A percentile compares a stretch with the other conserved stretches of the same genome.
phyloP scores from a whole-genome alignment of 2,329 filamentous ascomycete genomes.

The Cercospora zeae-maydis region DNA sequence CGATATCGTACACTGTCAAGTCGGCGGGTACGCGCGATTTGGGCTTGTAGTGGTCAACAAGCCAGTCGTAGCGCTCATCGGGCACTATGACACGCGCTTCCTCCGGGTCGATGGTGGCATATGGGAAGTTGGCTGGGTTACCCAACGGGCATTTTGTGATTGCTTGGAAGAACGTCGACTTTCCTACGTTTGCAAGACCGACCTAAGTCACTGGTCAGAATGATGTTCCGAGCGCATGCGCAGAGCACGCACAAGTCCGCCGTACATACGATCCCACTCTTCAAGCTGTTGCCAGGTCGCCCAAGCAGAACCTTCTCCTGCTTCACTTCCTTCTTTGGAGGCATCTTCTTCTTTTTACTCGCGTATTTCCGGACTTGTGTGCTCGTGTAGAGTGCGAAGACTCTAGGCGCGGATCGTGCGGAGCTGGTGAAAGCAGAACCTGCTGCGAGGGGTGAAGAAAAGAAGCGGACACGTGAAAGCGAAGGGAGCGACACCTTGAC shows the following conservation, averaged over 20 bases:
- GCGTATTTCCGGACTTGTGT: constrained; percentile 50
- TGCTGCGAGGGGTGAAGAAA: constrained; percentile 32
- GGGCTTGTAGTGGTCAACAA: constrained; percentile 93
- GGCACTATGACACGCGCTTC: constrained; percentile 96
- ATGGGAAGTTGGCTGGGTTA: constrained; percentile 99
- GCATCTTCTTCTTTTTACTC: constrained; percentile 66
- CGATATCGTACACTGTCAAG: constrained; percentile 97
- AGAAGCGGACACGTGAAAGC: constrained; percentile 29
- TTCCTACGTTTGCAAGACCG: constrained; percentile 97
- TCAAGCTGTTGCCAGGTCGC: constrained; percentile 94
- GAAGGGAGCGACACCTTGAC: constrained; percentile 30
- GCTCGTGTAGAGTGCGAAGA: constrained; percentile 17
- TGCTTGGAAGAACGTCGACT: constrained; percentile 98
- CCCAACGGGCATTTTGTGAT: constrained; percentile 97
- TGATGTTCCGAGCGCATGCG: constrained; percentile 34
- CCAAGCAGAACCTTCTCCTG: constrained; percentile 97
- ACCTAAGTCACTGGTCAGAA: constrained; percentile 61
- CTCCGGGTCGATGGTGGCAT: constrained; percentile 98
- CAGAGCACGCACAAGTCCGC: constrained; percentile 33
- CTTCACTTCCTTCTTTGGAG: constrained; percentile 86
- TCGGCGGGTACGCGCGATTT: constrained; percentile 97
- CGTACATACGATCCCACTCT: constrained; percentile 91
- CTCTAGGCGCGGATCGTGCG: constrained; percentile 19
- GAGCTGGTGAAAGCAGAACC: constrained; percentile 34
- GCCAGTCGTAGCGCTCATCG: constrained; percentile 93